A percentile compares a stretch with the other conserved stretches of the same genome.
Conservation (phyloP, 306 rosid genomes). For the Cucurbita maxima region DNA sequence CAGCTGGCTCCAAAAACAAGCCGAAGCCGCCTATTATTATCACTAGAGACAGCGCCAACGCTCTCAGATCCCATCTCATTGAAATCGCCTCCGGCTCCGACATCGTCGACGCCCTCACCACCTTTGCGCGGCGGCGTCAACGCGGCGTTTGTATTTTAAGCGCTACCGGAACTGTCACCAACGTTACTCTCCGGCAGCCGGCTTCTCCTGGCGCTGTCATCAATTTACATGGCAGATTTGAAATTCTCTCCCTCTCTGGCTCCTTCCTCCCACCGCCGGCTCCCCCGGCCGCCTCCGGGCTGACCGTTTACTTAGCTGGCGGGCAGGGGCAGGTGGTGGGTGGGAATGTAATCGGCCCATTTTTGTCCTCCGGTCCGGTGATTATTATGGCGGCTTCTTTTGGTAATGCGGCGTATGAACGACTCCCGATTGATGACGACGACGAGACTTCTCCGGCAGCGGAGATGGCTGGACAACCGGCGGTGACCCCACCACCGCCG, state of each 20-base stretch:
- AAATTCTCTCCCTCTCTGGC: slow-evolving; percentile 67
- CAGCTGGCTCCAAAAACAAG: slow-evolving; percentile 76
- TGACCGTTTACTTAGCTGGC: slow-evolving; percentile 67
- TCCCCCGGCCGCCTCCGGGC: slow-evolving; percentile 56
- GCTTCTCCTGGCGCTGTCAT: slow-evolving; percentile 75
- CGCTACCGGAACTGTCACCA: slow-evolving; percentile 77
- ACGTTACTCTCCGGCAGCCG: slow-evolving; percentile 77
- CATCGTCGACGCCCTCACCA: slow-evolving; percentile 65
- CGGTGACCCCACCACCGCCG: slow-evolving; percentile 32
- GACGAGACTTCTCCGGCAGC: slow-evolving; percentile 26
- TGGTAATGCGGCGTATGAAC: slow-evolving; percentile 92
- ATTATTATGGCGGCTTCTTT: slow-evolving; percentile 85
- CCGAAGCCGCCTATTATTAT: slow-evolving; percentile 85
- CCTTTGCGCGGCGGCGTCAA: slow-evolving; percentile 59
- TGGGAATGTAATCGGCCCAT: slow-evolving; percentile 66
- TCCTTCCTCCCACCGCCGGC: slow-evolving; percentile 88
- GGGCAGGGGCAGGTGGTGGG: slow-evolving; percentile 97
- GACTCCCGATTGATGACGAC: slow-evolving; percentile 81
- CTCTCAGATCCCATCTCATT: slow-evolving; percentile 75
- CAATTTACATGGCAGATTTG: slow-evolving; percentile 71
- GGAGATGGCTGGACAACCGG: slow-evolving; percentile 27
- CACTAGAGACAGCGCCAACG: slow-evolving; percentile 83
- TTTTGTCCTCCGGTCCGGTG: slow-evolving; percentile 61
- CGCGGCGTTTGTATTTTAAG: slow-evolving; percentile 75
- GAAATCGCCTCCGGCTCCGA: slow-evolving; percentile 64